Conservation (phyloP, 371 early-diverging fungal species). For the Mortierella sp. region DNA sequence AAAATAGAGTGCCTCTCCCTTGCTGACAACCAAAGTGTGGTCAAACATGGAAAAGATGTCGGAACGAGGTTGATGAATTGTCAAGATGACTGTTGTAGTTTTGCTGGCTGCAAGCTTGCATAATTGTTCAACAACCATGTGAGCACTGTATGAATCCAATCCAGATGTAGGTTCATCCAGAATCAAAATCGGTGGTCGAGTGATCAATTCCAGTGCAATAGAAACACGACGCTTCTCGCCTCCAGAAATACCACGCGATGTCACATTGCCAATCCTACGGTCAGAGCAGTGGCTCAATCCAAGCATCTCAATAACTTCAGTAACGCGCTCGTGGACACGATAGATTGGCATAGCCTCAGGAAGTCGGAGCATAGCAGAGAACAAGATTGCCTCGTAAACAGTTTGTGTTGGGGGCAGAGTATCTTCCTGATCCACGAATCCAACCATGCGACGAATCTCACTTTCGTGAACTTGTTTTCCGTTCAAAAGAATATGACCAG, state of each 20-base stretch:
- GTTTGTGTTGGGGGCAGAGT: slow-evolving; percentile 88
- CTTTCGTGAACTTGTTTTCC: slow-evolving; percentile 66
- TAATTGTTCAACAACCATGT: slow-evolving; percentile 89
- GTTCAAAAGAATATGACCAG: slow-evolving; percentile 73
- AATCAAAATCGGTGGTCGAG: slow-evolving; percentile 86
- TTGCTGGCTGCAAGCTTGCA: slow-evolving; percentile 83
- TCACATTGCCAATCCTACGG: slow-evolving; percentile 72
- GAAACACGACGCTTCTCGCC: slow-evolving; percentile 96
- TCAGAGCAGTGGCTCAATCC: slow-evolving; percentile 78
- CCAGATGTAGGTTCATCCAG: slow-evolving; percentile 93
- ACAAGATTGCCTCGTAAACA: slow-evolving; percentile 91
- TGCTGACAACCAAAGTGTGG: slow-evolving; percentile 86
- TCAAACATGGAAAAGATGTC: slow-evolving; percentile 94
- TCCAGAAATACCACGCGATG: slow-evolving; percentile 87
- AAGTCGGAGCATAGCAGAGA: slow-evolving; percentile 85
- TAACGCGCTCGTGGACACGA: slow-evolving; percentile 69
- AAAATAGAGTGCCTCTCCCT: slow-evolving; percentile 86
- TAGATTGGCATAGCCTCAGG: slow-evolving; percentile 69
- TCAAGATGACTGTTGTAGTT: slow-evolving; percentile 92
- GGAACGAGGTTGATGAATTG: slow-evolving; percentile 96
- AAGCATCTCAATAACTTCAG: slow-evolving; percentile 77
- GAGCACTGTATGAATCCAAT: slow-evolving; percentile 94
- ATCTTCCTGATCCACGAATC: slow-evolving; percentile 95
- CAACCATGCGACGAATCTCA: slow-evolving; percentile 71
- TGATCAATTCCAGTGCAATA: slow-evolving; percentile 91